Evolutionary conservation across 2,329 filamentous ascomycete genomes (phyloP).

Genomic region (Calycina marina): DNA sequence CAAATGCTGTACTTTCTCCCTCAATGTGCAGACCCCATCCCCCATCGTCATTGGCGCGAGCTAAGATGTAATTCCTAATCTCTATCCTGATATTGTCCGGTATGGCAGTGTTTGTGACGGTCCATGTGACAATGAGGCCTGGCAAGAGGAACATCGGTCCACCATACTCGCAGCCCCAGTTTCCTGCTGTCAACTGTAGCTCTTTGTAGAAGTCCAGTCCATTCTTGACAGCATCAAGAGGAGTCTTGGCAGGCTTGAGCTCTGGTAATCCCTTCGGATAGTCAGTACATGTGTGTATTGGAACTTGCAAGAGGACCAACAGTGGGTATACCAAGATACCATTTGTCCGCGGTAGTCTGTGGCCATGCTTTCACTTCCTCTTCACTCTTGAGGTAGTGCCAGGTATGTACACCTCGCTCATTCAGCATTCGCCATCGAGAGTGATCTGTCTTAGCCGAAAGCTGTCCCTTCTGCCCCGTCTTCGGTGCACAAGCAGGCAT

Average conservation of each 20-base stretch:
- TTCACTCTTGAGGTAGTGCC: slow-evolving; percentile 74
- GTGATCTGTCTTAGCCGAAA: slow-evolving; percentile 56
- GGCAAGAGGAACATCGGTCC: slow-evolving; percentile 93
- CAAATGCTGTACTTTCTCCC: slow-evolving; percentile 81
- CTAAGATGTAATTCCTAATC: slow-evolving; percentile 84
- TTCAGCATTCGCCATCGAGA: slow-evolving; percentile 73
- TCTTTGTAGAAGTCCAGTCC: slow-evolving; percentile 79
- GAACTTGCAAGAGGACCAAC: slow-evolving; percentile 31
- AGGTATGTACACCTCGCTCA: slow-evolving; percentile 75
- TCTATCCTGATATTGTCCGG: slow-evolving; percentile 67
- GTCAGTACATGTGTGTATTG: slow-evolving; percentile 7
- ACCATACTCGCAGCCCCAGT: slow-evolving; percentile 97
- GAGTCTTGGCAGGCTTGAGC: slow-evolving; percentile 54
- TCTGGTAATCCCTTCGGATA: slow-evolving; percentile 51
- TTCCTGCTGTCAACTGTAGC: slow-evolving; percentile 74
- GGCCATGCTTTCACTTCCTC: slow-evolving; percentile 65
- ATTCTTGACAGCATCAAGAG: slow-evolving; percentile 68
- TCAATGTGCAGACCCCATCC: slow-evolving; percentile 97
- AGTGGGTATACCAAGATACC: slow-evolving; percentile 64
- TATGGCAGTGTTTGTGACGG: slow-evolving; percentile 78
- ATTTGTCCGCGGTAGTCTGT: slow-evolving; percentile 79
- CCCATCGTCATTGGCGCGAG: slow-evolving; percentile 76
- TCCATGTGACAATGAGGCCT: slow-evolving; percentile 72
- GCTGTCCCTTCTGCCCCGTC: too few relatives aligned
- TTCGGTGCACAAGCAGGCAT: too few relatives aligned